Conservation (phyloP, 768 basidiomycete species). For the Agaricus blazei region DNA sequence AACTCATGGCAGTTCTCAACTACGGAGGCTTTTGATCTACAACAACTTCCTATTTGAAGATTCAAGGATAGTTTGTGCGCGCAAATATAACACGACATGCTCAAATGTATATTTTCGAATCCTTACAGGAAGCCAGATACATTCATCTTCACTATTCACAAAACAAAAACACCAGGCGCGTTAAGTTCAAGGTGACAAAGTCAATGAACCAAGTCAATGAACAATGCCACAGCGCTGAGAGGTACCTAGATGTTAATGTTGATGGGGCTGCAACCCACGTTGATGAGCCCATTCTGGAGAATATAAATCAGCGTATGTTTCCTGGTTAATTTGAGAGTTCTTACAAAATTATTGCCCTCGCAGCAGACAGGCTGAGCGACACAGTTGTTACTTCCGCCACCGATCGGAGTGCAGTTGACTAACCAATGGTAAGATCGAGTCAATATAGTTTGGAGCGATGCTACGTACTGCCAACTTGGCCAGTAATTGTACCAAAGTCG, state of each 20-base stretch:
- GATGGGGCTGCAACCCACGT: constrained; percentile 20
- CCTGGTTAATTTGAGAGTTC: background rate
- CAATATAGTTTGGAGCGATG: background rate
- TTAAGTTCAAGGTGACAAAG: too few species aligned
- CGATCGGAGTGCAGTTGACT: constrained; percentile 18
- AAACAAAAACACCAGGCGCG: too few species aligned
- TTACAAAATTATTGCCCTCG: constrained; percentile 20
- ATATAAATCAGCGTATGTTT: background rate
- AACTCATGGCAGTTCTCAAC: too few species aligned
- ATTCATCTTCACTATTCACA: too few species aligned
- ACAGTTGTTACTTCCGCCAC: constrained; percentile 16
- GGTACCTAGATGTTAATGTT: constrained; percentile 6
- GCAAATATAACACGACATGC: too few species aligned
- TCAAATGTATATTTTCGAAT: too few species aligned
- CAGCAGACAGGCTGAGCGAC: constrained; percentile 26
- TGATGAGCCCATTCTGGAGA: constrained; percentile 15
- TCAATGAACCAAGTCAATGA: background rate
- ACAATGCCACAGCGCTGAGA: background rate
- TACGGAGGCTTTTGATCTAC: too few species aligned
- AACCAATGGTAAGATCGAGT: constrained; percentile 7
- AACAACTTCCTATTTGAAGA: too few species aligned
- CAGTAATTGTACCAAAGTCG: constrained; percentile 16
- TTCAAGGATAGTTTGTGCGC: too few species aligned
- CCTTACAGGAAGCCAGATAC: too few species aligned
- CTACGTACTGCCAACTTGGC: constrained; percentile 13